Base-by-base conservation (phyloP, 2,329 filamentous ascomycete genomes). In the Phoma sp. region DNA sequence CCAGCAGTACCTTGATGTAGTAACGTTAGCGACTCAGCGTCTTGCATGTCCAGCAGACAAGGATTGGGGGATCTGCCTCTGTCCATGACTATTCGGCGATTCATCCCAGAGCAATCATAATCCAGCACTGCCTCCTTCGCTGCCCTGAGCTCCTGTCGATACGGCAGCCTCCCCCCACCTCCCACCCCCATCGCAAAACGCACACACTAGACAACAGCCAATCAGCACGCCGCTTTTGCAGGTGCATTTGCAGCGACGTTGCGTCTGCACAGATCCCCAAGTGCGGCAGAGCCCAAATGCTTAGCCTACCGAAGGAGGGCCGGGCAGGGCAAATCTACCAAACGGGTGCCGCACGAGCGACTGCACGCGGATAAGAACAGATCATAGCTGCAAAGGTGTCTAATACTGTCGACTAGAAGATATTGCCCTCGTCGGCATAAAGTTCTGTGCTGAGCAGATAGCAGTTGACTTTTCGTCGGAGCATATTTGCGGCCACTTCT, bases 221-320 rank as follows among this genome's bases (percentile, higher is more conserved):
- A 55, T 41, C 45, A 42, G 13, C 30, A 29, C 1, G 10, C 36
- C 6, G 11, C 29, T n/a, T 23, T 6, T 24, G 22, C 24, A 42
- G 27, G 37, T 24, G 18, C 29, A 43, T 36, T 33, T 35, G 32
- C 35, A 45, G 24, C 40, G 10, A 47, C 29, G 43, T 44, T 47
- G 30, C 45, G 25, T 40, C 25, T 36, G 52, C 52, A 50, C 52
- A 43, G 47, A 47, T 55, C 47, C 36, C 33, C 33, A 47, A 25
- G 32, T 39, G 45, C 25, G 37, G 32, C 47, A 43, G 47, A 55
- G 47, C 47, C 47, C 47, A 55, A 51, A 47, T 42, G 38, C 47
- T 51, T 55, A 51, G 38, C 22, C 41, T 23, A 46, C 52, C 52
- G 52, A 50, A 42, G 42, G 47, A 55, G 52, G 46, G 46, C 52